Evolutionary conservation across 352 stramenopile genomes (phyloP), one percentile per base, ranked within the genome.

Genomic region (Phytopythium vexans): DNA sequence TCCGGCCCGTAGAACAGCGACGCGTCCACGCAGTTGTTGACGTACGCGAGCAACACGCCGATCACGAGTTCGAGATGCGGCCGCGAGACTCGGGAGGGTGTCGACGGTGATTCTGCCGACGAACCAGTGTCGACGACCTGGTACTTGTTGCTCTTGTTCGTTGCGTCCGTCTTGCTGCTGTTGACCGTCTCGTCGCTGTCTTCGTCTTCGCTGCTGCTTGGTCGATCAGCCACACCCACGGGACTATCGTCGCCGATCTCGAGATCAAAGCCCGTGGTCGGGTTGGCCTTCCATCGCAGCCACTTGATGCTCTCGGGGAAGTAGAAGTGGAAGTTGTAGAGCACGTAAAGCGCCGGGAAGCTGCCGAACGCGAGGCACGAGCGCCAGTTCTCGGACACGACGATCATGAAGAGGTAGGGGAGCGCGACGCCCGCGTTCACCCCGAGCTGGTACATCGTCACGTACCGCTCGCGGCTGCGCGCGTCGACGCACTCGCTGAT

Each of bases 1-100:
- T 85, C 68, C 0, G 85, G 85, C 1, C 85, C 85, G 60, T 94
- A 94, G 54, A 94, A 94, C n/a, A 94, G 77, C 57, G 82, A 91
- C 10, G 81, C 78, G 56, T 93, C 82, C 21, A 95, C 80, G 49
- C 80, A 95, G 61, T 95, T 95, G 66, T 95, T 93, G 35, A 90
- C 83, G 59, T 91, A 93, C 2, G 85, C 85, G 10, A 93, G 66
- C 46, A 93, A 41, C 12, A 95, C 78, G 15, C 85, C 85, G 16
- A 92, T 83, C 40, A 71, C 44, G 9, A 95, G 79, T 49, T 92
- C 80, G n/a, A 88, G 59, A 10, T 70, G 69, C 33, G 77, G 74
- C 10, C 60, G 71, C 21, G 21, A 27, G 21, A 27, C 21, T 16
- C 61, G 52, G 31, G 56, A 41, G 32, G 49, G 46, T 8, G 35